Evolutionary conservation across 345 rosid species (phyloP).

Genomic region (Camelina hispida): DNA sequence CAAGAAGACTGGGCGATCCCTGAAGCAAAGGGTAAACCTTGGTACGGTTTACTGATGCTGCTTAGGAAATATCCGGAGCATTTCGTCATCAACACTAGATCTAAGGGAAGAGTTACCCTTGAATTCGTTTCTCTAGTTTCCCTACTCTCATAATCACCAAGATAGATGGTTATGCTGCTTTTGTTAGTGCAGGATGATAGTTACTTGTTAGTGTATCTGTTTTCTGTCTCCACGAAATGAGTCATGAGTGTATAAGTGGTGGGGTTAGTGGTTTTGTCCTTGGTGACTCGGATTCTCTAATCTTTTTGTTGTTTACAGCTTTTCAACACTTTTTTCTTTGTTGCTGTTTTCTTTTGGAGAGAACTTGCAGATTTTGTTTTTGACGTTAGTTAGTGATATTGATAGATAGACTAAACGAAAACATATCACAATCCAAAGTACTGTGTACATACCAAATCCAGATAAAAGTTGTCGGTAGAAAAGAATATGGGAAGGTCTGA

Average conservation of each 20-base stretch:
- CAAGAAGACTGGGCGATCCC: conserved; percentile 81
- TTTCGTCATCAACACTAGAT: conserved; percentile 90
- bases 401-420: too few species aligned
- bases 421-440: too few species aligned
- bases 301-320: neutral
- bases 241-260: neutral
- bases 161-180: neutral
- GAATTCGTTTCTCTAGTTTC: conserved; percentile 97
- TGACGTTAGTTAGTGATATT: too few species aligned
- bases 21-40: conserved; percentile 85
- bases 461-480: too few species aligned
- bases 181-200: neutral
- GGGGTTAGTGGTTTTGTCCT: neutral
- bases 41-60: conserved; percentile 88
- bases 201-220: neutral
- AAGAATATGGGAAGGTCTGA: too few species aligned
- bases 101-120: conserved; percentile 68
- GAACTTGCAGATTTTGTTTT: neutral
- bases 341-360: too few species aligned
- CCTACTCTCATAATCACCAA: conserved; percentile 54
- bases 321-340: too few species aligned
- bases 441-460: too few species aligned
- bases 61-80: conserved; percentile 92
- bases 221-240: neutral
- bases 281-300: neutral